Evolutionary conservation across 2,329 filamentous ascomycete species (phyloP).

Genomic region (Clathrospora elynae): DNA sequence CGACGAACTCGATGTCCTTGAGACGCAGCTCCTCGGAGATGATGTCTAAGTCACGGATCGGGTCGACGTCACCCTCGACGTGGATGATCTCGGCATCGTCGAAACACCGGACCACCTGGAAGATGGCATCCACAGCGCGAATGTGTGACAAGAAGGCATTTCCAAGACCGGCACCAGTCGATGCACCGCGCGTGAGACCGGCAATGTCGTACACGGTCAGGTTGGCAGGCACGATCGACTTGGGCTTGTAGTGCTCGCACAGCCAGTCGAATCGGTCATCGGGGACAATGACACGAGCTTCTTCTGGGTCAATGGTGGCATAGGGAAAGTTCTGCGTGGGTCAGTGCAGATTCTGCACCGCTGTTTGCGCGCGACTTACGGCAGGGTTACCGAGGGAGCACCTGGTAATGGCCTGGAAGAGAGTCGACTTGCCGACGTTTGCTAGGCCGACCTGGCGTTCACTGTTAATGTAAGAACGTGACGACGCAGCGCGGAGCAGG

Average conservation of each 20-base stretch:
- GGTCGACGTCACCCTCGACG: conserved; percentile 98
- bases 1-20: conserved; percentile 98
- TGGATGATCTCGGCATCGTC: conserved; percentile 99
- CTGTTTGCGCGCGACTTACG: conserved; percentile 58
- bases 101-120: conserved; percentile 95
- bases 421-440: conserved; percentile 98
- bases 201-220: conserved; percentile 99
- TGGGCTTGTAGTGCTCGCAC: conserved; percentile 94
- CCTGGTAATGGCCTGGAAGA: conserved; percentile 99
- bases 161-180: conserved; percentile 94
- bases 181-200: conserved; percentile 92
- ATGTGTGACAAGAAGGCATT: conserved; percentile 99
- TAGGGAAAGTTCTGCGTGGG: conserved; percentile 87
- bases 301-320: conserved; percentile 98
- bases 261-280: conserved; percentile 97
- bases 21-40: conserved; percentile 95
- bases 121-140: conserved; percentile 95
- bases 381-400: conserved; percentile 96
- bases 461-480: conserved; percentile 52
- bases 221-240: conserved; percentile 95
- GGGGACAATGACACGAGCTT: conserved; percentile 94
- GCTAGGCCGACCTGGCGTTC: conserved; percentile 84
- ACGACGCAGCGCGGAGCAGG: conserved; percentile 39
- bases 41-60: conserved; percentile 89
- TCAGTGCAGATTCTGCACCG: conserved; percentile 11